phyloP scores from a whole-genome alignment of 805 yeast genomes.

The Metschnikowia arizonensis region DNA sequence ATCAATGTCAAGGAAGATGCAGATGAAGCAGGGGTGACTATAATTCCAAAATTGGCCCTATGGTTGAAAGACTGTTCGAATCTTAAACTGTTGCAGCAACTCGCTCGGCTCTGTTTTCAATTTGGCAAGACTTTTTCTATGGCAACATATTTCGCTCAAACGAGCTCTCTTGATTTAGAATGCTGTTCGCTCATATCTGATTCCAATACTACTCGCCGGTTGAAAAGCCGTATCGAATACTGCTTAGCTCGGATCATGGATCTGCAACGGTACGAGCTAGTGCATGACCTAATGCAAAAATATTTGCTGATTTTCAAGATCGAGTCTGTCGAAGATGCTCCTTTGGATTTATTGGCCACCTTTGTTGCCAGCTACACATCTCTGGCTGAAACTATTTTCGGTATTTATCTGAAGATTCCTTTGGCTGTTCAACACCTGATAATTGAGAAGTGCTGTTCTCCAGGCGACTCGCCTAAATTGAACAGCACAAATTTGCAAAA shows the following conservation, averaged over 20 bases:
- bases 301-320: background rate
- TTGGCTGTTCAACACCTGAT: background rate
- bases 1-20: background rate
- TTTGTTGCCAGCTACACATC: background rate
- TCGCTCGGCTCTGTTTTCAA: conserved; percentile 12
- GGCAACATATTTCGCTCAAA: conserved; percentile 2
- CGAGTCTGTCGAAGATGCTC: background rate
- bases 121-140: conserved; percentile 5
- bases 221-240: conserved; percentile 1
- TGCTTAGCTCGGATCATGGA: conserved; percentile 2
- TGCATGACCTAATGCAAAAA: background rate
- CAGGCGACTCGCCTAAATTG: background rate
- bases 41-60: background rate
- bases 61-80: background rate
- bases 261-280: background rate
- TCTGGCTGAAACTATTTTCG: background rate
- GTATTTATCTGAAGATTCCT: background rate
- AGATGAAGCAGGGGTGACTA: background rate
- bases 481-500: background rate
- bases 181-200: background rate
- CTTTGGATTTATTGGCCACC: background rate
- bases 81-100: background rate
- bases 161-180: conserved; percentile 4
- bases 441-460: background rate
- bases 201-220: background rate